Evolutionary conservation across 805 yeast species (phyloP), one percentile per base, ranked within the genome.

Genomic region (Teunomyces gatunensis): DNA sequence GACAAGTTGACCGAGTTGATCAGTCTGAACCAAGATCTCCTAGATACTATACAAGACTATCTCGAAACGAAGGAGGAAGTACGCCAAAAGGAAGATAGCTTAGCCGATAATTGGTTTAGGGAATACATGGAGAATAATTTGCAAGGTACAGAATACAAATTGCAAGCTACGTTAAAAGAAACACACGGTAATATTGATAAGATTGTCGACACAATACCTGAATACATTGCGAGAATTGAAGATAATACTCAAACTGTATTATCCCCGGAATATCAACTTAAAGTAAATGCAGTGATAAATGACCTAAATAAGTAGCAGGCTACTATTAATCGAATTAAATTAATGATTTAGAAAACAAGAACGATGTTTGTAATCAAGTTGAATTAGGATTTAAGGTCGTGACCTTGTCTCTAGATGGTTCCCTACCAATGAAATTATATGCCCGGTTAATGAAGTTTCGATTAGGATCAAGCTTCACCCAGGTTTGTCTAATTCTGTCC

Each of bases 401-500:
- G 18, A 54, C 50, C 37, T 55, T 48, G 21, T 45, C 47, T 15
- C 47, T 46, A 11, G 60, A 39, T 11, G 63, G 59, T 17, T 55
- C 59, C 39, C 50, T 53, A 49, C 40, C 57, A 7, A 73, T 57
- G 42, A 62, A 60, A n/a, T 58, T 54, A 51, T 73, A 71, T 9
- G 72, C 73, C 39, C 49, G 58, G 43, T 66, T 63, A 46, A 72
- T 72, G 45, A 68, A 63, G 35, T 61, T 54, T 42, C 75, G 52
- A 48, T 68, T 65, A 1, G 78, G 78, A 54, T 73, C 78, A 21
- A 73, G 58, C 50, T 68, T 66, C 13, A 52, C 60, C 69, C 76
- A 73, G 17, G 64, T 57, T 32, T 59, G 50, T 54, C 75, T 56
- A 44, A 73, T 73, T 44, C 78, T 50, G 46, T 71, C 75, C 45